A percentile compares a stretch with the other conserved stretches of the same genome.
Conservation (phyloP, 495 filamentous ascomycete genomes). For the Aspergillus coremiiformis region DNA sequence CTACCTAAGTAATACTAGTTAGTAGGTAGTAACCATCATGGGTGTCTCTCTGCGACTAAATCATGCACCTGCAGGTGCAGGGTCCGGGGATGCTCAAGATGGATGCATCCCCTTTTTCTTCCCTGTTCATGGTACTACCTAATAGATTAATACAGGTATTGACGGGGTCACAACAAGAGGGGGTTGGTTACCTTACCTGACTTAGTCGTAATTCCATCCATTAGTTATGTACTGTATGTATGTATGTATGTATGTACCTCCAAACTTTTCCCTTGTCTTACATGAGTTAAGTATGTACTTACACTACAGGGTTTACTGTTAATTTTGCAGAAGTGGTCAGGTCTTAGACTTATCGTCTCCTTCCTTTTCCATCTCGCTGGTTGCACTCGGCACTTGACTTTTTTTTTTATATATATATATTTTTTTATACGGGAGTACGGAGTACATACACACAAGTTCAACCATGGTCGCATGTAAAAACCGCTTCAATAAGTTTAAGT, state of each 20-base stretch:
- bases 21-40: no score
- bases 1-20: no score
- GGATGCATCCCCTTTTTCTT: background rate
- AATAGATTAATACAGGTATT: background rate
- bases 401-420: no score
- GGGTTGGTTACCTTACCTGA: no score
- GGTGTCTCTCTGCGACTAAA: constrained; percentile 9
- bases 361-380: background rate
- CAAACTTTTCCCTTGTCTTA: background rate
- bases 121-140: background rate
- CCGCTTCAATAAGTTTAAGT: background rate
- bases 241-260: no score
- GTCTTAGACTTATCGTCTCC: background rate
- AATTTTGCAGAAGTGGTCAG: background rate
- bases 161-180: background rate
- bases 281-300: background rate
- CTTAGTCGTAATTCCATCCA: background rate
- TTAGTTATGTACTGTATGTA: background rate
- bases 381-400: background rate
- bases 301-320: background rate
- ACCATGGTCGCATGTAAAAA: background rate
- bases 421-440: background rate
- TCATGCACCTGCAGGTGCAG: constrained; percentile 14
- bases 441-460: background rate
- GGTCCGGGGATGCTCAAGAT: constrained; percentile 11